Percentiles rank a stretch among this genome's conserved stretches.
phyloP scores from a whole-genome alignment of 2,329 filamentous ascomycete species.

The Colletotrichum sp. region DNA sequence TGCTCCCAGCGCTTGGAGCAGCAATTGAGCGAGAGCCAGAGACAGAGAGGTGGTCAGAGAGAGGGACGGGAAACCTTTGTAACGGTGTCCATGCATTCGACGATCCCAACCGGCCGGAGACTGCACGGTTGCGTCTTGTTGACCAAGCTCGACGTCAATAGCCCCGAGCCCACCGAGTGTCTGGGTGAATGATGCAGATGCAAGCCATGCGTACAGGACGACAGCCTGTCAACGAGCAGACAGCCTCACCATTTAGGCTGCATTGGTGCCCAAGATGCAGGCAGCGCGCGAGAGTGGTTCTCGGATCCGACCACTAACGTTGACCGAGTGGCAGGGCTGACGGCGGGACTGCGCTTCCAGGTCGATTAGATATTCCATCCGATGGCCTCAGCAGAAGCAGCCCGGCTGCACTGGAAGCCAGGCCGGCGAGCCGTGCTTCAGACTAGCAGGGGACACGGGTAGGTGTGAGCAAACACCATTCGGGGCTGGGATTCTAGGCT shows the following conservation, averaged over 20 bases:
- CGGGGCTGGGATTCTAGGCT: background rate
- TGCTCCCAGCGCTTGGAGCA: background rate
- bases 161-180: slow-evolving; percentile 14
- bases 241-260: slow-evolving; percentile 25
- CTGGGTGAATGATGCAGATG: slow-evolving; percentile 3
- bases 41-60: background rate
- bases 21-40: background rate
- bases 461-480: background rate
- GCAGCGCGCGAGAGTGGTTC: background rate
- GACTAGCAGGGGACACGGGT: background rate
- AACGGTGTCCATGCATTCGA: background rate
- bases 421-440: background rate
- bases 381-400: background rate
- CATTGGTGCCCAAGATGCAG: slow-evolving; percentile 22
- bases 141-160: background rate
- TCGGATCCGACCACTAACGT: background rate
- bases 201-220: background rate
- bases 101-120: background rate
- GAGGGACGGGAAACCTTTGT: background rate
- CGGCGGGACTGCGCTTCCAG: background rate
- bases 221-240: slow-evolving; percentile 10
- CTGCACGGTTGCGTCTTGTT: background rate
- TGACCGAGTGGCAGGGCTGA: slow-evolving; percentile 4
- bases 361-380: background rate
- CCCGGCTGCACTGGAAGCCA: background rate